Conservation (phyloP, 768 basidiomycete genomes). For the Tricholomella constricta region DNA sequence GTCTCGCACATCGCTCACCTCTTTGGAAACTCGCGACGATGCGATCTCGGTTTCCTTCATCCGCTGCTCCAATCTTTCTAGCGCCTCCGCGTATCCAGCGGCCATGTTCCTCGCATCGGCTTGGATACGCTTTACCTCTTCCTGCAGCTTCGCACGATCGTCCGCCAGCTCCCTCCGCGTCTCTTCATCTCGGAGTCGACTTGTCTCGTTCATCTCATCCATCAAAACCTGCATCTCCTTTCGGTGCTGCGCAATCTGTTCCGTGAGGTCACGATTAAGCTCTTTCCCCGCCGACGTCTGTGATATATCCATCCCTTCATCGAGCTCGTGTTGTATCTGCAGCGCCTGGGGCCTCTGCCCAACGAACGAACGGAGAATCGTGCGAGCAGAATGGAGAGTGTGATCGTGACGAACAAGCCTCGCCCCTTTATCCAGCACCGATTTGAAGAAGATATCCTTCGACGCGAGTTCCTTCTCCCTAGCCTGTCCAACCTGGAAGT, state of each 20-base stretch:
- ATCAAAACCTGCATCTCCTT: slow-evolving; percentile 50
- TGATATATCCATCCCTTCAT: slow-evolving; percentile 46
- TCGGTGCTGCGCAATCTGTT: slow-evolving; percentile 46
- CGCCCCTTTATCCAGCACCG: slow-evolving; percentile 51
- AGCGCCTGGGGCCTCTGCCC: slow-evolving; percentile 43
- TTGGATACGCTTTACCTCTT: slow-evolving; percentile 45
- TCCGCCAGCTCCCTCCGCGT: slow-evolving; percentile 44
- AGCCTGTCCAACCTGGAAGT: slow-evolving; percentile 16
- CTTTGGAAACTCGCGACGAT: slow-evolving; percentile 13
- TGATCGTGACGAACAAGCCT: slow-evolving; percentile 43
- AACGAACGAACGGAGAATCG: slow-evolving; percentile 44
- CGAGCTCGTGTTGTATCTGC: slow-evolving; percentile 57
- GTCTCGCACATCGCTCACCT: slow-evolving; percentile 7
- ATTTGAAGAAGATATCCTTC: slow-evolving; percentile 51
- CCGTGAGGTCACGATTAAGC: slow-evolving; percentile 49
- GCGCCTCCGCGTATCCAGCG: slow-evolving; percentile 39
- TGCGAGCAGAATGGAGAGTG: slow-evolving; percentile 40
- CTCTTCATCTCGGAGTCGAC: slow-evolving; percentile 48
- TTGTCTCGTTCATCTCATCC: slow-evolving; percentile 47
- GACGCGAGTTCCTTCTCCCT: slow-evolving; percentile 47
- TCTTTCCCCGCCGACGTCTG: slow-evolving; percentile 58
- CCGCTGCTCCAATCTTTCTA: slow-evolving; percentile 27
- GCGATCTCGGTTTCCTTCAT: slow-evolving; percentile 27
- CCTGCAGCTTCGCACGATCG: slow-evolving; percentile 43
- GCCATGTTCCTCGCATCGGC: slow-evolving; percentile 42